These are phyloP conservation scores for Wakefieldia striispora DNA, from an alignment of 768 basidiomycete genomes.

Conservation along the genomic window DNA sequence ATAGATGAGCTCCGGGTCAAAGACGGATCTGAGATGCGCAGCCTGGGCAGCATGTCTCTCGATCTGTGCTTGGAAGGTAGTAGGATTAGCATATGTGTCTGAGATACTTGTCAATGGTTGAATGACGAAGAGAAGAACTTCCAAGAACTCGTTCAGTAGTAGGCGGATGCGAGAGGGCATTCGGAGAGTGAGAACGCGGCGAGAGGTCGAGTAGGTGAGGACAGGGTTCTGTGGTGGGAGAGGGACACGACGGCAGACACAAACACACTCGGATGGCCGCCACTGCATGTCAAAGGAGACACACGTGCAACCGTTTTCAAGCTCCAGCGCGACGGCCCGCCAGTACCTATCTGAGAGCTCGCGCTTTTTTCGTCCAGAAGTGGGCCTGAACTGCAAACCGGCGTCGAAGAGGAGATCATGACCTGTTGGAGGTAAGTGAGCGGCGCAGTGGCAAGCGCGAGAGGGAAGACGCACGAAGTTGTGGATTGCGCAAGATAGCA, in stretches of 20 bases:
- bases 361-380: slow-evolving; percentile 68
- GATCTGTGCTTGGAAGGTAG: slow-evolving; percentile 57
- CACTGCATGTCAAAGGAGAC: slow-evolving; percentile 66
- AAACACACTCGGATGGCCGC: slow-evolving; percentile 52
- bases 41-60: slow-evolving; percentile 63
- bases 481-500: slow-evolving; percentile 84
- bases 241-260: slow-evolving; percentile 50
- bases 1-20: slow-evolving; percentile 80
- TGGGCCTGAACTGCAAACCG: slow-evolving; percentile 78
- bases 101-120: slow-evolving; percentile 69
- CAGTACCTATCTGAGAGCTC: slow-evolving; percentile 81
- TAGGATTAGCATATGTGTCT: slow-evolving; percentile 58
- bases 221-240: slow-evolving; percentile 40
- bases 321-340: slow-evolving; percentile 75
- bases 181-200: slow-evolving; percentile 54
- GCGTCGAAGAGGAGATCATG: slow-evolving; percentile 91
- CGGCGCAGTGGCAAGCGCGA: neutral
- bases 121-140: slow-evolving; percentile 81
- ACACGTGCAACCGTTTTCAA: slow-evolving; percentile 82
- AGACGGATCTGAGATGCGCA: slow-evolving; percentile 64
- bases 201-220: slow-evolving; percentile 43
- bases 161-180: slow-evolving; percentile 70
- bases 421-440: slow-evolving; percentile 41
- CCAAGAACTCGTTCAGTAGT: slow-evolving; percentile 72
- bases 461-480: slow-evolving; percentile 67